Base-by-base conservation (phyloP, 495 filamentous ascomycete genomes). In the Aspergillus bertholletiae region DNA sequence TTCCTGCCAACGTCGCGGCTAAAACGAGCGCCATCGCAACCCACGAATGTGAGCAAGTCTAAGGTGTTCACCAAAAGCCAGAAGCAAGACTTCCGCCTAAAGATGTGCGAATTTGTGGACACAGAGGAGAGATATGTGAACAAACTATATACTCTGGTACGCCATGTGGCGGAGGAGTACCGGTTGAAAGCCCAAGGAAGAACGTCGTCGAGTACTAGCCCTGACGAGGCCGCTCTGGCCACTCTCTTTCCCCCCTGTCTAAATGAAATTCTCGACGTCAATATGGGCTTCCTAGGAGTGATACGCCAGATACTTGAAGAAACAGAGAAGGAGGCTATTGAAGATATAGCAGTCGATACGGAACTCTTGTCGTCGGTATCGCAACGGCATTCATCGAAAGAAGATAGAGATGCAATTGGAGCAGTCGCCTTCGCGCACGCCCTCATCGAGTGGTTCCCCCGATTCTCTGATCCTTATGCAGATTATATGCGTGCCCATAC, bases 101-200 rank as follows among this genome's bases (percentile, higher is more conserved):
- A 96, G 63, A 87, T 99, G 84, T 88, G 85, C 58, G 94, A 99
- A 67, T 65, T 97, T 53, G 81, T 96, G 23, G 90, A 96, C 61
- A 99, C 94, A 0, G 94, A 99, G 70, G 90, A 93, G 62, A 84
- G 89, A 61, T 99, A 97, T 70, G 90, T 97, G 28, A 74, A 79
- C 64, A 96, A 96, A 63, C 61, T 97, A 32, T 83, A 88, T 56
- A 86, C 92, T 43, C 75, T 98, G 44, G 84, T 95, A 40, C 84
- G 88, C 49, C 83, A 83, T 56, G 80, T 96, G 17, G 81, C 81
- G 20, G 80, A 83, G 48, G 88, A 93, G 48, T 91, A 88, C 63
- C 85, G 84, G 30, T 68, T 80, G 57, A 88, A 84, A 50, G 85
- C 86, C 9, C 86, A 79, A 59, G 71, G 71, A 15, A 80, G 77